Conservation (phyloP, 208 protist genomes). For the Acanthamoeba triangularis region DNA sequence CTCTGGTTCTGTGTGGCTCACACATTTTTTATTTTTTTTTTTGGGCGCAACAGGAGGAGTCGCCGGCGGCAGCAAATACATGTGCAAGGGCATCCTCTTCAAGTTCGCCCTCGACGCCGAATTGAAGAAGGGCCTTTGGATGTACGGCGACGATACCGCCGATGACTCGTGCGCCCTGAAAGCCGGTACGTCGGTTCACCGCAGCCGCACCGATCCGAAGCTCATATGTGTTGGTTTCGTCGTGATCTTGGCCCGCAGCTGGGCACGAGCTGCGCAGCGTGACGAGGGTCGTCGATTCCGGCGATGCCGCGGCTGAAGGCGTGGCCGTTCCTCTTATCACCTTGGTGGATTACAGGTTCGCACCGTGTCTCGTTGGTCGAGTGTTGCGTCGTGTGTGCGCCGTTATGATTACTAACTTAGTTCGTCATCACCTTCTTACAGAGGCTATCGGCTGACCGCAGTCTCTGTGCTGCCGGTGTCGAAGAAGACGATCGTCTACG, state of each 20-base stretch:
- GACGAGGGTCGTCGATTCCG: conserved; percentile 34
- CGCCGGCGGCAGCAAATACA: conserved; percentile 74
- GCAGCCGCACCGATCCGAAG: too few relatives aligned
- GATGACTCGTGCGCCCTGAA: conserved; percentile 45
- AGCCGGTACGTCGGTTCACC: background rate
- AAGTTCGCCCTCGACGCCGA: conserved; percentile 77
- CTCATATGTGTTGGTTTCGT: too few relatives aligned
- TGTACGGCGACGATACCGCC: conserved; percentile 58
- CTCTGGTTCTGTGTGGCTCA: too few relatives aligned
- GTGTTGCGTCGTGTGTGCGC: background rate
- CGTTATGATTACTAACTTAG: background rate
- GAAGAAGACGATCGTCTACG: conserved; percentile 62
- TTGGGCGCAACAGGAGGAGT: conserved; percentile 15
- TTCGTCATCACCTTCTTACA: too few relatives aligned
- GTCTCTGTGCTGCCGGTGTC: conserved; percentile 53
- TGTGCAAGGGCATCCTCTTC: conserved; percentile 78
- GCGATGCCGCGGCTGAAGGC: conserved; percentile 37
- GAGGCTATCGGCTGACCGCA: conserved; percentile 50
- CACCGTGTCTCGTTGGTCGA: background rate
- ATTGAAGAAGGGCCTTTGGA: conserved; percentile 59
- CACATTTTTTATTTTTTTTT: background rate
- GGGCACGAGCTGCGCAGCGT: conserved; percentile 37
- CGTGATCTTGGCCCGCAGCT: background rate
- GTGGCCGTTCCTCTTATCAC: conserved; percentile 59
- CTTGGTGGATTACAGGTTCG: conserved; percentile 4